A percentile compares a stretch with the other conserved stretches of the same genome.
Evolutionary conservation across 495 filamentous ascomycete species (phyloP).

Genomic region (Aspergillus biplanus): DNA sequence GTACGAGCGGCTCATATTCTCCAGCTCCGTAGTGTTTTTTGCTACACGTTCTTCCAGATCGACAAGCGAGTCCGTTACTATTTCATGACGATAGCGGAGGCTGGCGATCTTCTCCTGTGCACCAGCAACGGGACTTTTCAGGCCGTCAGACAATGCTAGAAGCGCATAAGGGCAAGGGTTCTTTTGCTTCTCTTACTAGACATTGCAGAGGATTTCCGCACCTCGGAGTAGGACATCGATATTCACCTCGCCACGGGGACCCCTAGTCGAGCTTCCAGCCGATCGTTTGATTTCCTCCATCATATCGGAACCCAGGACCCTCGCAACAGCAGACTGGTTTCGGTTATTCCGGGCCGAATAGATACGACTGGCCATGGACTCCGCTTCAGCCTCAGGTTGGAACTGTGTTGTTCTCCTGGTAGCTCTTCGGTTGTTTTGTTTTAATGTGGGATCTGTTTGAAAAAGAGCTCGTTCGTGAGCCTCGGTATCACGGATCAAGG

Average conservation of each 20-base stretch:
- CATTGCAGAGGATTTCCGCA: constrained; percentile 85
- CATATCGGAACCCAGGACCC: constrained; percentile 84
- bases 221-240: constrained; percentile 84
- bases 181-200: constrained; percentile 63
- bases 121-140: constrained; percentile 69
- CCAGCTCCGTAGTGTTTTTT: constrained; percentile 73
- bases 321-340: constrained; percentile 84
- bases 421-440: constrained; percentile 41
- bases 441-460: constrained; percentile 73
- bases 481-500: constrained; percentile 94
- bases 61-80: constrained; percentile 72
- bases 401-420: constrained; percentile 54
- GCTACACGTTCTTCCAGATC: constrained; percentile 80
- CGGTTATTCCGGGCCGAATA: constrained; percentile 59
- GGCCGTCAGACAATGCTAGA: not conserved
- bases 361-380: constrained; percentile 54
- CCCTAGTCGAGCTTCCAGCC: constrained; percentile 44
- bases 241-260: constrained; percentile 72
- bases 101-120: constrained; percentile 76
- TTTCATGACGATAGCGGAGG: constrained; percentile 70
- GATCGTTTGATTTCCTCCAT: constrained; percentile 76
- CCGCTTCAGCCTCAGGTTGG: constrained; percentile 41
- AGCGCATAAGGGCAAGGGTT: not conserved
- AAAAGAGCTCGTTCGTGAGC: constrained; percentile 94
- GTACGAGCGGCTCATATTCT: constrained; percentile 67